Conservation (phyloP, 225 moss, liverwort and hornwort species). For the Physcomitrium patens region DNA sequence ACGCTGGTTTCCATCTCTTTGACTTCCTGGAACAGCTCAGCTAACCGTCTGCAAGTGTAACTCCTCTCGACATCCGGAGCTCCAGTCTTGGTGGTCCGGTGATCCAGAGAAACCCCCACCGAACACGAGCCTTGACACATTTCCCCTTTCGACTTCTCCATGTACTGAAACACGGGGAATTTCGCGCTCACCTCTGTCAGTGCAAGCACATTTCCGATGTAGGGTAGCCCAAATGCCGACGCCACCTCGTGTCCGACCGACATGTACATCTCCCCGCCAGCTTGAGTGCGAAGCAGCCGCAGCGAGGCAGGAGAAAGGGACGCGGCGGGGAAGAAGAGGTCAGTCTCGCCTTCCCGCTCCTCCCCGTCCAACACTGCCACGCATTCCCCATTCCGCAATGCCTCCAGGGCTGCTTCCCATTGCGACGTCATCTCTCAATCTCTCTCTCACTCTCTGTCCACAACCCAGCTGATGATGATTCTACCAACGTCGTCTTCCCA, state of each 20-base stretch:
- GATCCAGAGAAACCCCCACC: conserved; percentile 66
- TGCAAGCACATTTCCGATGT: conserved; percentile 62
- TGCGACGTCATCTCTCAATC: background rate
- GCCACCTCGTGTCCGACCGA: conserved; percentile 68
- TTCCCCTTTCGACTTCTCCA: conserved; percentile 55
- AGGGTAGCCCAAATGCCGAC: conserved; percentile 55
- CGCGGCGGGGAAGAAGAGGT: conserved; percentile 60
- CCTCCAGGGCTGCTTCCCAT: conserved; percentile 47
- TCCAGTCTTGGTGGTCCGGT: conserved; percentile 60
- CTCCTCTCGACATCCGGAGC: conserved; percentile 71
- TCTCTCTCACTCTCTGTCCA: too few species aligned
- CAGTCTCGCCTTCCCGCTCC: conserved; percentile 67
- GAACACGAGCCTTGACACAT: conserved; percentile 82
- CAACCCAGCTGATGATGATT: background rate
- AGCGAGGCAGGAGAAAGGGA: conserved; percentile 51
- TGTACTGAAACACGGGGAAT: conserved; percentile 51
- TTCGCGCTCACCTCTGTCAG: conserved; percentile 15
- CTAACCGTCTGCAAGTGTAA: conserved; percentile 67
- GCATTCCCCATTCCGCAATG: conserved; percentile 47
- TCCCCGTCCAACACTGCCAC: conserved; percentile 70
- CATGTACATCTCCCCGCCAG: conserved; percentile 79
- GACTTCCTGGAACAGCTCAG: conserved; percentile 57
- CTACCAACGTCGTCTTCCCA: background rate
- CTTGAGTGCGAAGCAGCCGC: conserved; percentile 60
- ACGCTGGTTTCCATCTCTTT: background rate